Conservation (phyloP, 139 green algal species). For the Pleodorina starrii region DNA sequence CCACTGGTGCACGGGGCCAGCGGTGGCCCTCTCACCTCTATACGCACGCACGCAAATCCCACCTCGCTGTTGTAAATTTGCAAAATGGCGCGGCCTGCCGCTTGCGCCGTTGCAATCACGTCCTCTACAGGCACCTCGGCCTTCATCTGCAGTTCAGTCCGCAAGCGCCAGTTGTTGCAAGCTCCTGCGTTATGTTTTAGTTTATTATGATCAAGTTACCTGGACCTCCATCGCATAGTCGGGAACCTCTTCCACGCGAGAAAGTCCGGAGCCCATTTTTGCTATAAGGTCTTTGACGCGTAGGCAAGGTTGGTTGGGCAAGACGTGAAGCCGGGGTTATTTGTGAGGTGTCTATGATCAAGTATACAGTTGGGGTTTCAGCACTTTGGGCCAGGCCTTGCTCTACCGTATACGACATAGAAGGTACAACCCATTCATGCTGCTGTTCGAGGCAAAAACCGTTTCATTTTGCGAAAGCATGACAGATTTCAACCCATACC, state of each 20-base stretch:
- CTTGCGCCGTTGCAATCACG: slow-evolving; percentile 74
- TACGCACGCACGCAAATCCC: slow-evolving; percentile 40
- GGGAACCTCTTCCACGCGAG: slow-evolving; percentile 15
- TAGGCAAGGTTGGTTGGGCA: too few relatives aligned
- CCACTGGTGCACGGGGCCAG: not conserved
- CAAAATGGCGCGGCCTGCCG: slow-evolving; percentile 80
- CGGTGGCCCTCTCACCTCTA: slow-evolving; percentile 41
- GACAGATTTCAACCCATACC: too few relatives aligned
- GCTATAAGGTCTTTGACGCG: too few relatives aligned
- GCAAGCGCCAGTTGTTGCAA: not conserved
- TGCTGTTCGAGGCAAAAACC: too few relatives aligned
- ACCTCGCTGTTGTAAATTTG: slow-evolving; percentile 82
- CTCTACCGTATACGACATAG: too few relatives aligned
- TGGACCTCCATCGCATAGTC: slow-evolving; percentile 43
- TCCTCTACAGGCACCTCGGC: slow-evolving; percentile 59
- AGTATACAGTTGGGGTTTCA: too few relatives aligned
- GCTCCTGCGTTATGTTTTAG: not conserved
- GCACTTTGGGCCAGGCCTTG: too few relatives aligned
- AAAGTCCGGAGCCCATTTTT: slow-evolving; percentile 41
- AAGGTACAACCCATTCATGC: too few relatives aligned
- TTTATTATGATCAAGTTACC: not conserved
- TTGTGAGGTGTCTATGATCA: too few relatives aligned
- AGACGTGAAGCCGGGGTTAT: too few relatives aligned
- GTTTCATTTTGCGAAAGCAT: too few relatives aligned
- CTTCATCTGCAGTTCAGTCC: slow-evolving; percentile 5